Conservation (phyloP, 2,329 filamentous ascomycete species). For the Parastagonospora avenae region DNA sequence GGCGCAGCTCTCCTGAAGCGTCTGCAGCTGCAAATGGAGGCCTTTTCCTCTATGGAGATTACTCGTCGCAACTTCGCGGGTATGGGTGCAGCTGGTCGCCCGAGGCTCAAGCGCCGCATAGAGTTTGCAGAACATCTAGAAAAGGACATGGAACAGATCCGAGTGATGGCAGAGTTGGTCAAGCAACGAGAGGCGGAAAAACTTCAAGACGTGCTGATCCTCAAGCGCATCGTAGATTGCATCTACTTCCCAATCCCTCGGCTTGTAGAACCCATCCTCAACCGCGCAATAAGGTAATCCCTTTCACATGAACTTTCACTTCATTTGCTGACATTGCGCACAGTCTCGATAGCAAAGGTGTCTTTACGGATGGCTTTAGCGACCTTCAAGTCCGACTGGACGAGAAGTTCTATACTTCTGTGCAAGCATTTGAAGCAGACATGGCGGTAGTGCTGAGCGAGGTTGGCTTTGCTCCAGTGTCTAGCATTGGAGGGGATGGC, state of each 20-base stretch:
- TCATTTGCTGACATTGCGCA: not conserved
- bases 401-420: conserved; percentile 64
- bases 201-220: conserved; percentile 74
- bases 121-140: conserved; percentile 82
- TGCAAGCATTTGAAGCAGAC: conserved; percentile 65
- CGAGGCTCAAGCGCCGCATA: conserved; percentile 78
- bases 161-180: conserved; percentile 70
- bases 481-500: conserved; percentile 44
- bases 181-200: conserved; percentile 79
- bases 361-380: conserved; percentile 61
- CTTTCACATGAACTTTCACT: conserved; percentile 10
- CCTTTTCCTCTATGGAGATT: conserved; percentile 96
- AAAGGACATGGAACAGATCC: conserved; percentile 77
- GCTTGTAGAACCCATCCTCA: conserved; percentile 76
- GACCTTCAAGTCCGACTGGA: conserved; percentile 59
- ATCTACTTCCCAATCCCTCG: conserved; percentile 90
- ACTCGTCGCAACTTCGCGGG: conserved; percentile 93
- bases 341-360: conserved; percentile 55
- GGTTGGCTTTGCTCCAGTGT: conserved; percentile 55
- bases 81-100: conserved; percentile 84
- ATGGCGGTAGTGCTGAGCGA: conserved; percentile 61
- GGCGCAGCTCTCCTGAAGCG: conserved; percentile 92
- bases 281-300: conserved; percentile 82
- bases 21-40: conserved; percentile 91
- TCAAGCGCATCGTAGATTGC: conserved; percentile 80